Percentiles rank a stretch among this genome's conserved stretches.
phyloP scores from a whole-genome alignment of 2,329 filamentous ascomycete species.

The Ascochyta pisi region DNA sequence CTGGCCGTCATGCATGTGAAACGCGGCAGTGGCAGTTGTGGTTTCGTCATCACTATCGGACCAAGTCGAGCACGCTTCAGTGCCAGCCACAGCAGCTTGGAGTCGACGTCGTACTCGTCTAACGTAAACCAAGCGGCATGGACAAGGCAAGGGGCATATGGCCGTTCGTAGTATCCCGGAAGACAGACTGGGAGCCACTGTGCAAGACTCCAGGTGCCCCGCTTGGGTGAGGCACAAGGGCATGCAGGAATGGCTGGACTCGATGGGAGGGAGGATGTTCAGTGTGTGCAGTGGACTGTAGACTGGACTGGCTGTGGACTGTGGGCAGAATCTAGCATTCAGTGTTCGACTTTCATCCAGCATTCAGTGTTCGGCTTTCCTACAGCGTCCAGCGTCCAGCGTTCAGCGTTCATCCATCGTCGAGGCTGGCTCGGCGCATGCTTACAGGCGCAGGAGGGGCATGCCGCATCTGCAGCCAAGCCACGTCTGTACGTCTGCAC shows the following conservation, averaged over 20 bases:
- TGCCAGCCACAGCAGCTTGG: constrained; percentile 6
- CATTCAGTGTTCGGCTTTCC: neutral
- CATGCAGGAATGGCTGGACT: constrained; percentile 19
- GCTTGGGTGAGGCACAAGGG: constrained; percentile 21
- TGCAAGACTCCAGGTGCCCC: constrained; percentile 12
- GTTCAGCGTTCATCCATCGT: constrained; percentile 1
- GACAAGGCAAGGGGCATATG: constrained; percentile 14
- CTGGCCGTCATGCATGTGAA: constrained; percentile 37
- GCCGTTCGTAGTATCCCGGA: constrained; percentile 16
- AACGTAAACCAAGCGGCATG: constrained; percentile 18
- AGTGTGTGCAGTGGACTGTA: neutral
- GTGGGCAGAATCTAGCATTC: neutral
- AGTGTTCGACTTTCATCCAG: neutral
- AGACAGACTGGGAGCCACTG: constrained; percentile 13
- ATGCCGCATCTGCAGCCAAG: constrained; percentile 14
- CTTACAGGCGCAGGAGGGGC: constrained; percentile 25
- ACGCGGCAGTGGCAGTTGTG: constrained; percentile 33
- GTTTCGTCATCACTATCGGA: constrained; percentile 20
- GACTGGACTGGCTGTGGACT: too few species aligned
- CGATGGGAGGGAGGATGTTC: constrained; percentile 2
- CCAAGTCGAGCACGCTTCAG: constrained; percentile 23
- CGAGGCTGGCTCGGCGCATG: constrained; percentile 16
- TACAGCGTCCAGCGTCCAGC: neutral
- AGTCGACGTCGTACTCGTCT: constrained; percentile 12
- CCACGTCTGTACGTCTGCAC: neutral